These are phyloP conservation scores for Seiridium unicorne DNA, from an alignment of 2,329 filamentous ascomycete genomes.

Conservation along the genomic window DNA sequence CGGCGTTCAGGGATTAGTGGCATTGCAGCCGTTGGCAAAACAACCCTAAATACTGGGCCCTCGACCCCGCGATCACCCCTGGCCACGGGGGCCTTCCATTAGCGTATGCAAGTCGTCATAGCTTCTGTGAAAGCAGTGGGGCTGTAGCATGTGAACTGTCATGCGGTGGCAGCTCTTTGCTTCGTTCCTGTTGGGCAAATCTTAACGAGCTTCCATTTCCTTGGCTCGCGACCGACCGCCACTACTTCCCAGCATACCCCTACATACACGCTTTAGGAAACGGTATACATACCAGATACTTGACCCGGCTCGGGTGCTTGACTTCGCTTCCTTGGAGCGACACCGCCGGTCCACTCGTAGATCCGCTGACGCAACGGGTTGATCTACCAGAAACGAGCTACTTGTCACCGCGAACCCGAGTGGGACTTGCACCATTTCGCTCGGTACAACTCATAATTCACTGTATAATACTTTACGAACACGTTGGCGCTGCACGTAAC, in stretches of 20 bases:
- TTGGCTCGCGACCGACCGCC: no score
- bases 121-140: not conserved
- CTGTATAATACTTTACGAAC: not conserved
- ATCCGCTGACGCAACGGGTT: constrained; percentile 5
- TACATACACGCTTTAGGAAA: no score
- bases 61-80: not conserved
- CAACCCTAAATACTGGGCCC: not conserved
- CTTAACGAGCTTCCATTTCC: no score
- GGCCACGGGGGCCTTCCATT: not conserved
- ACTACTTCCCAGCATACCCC: no score
- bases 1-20: not conserved
- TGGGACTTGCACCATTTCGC: not conserved
- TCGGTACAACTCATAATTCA: not conserved
- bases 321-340: not conserved
- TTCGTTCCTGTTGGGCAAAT: no score
- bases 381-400: not conserved
- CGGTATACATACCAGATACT: no score
- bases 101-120: not conserved
- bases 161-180: not conserved
- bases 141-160: not conserved
- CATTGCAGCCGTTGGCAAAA: not conserved
- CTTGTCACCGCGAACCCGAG: not conserved
- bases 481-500: constrained; percentile 1
- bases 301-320: no score
- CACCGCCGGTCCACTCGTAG: not conserved